phyloP scores from a whole-genome alignment of 129 eudicot species.

The carrot (Daucus carota) region DH1_v3.0 NC_030389.2:12985501-12986000 shows the following conservation, averaged over 20 bases:
- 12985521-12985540: neutral
- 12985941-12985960: neutral
- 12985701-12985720: neutral
- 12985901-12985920: neutral
- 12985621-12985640: neutral
- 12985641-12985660: neutral
- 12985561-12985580: neutral
- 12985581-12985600: neutral
- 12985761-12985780: neutral
- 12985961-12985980: constrained; percentile 75
- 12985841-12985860: neutral
- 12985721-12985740: neutral
- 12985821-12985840: neutral
- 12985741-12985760: neutral
- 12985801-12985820: neutral
- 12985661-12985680: neutral
- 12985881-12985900: neutral
- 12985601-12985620: neutral
- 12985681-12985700: too few species aligned
- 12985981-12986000: constrained; percentile 57
- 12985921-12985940: neutral
- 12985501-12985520: neutral
- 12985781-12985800: neutral
- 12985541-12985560: neutral
- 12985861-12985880: neutral